These are phyloP conservation scores for Kodamaea sp. DNA, from an alignment of 1,139 yeast genomes.

Conservation along the genomic window DNA sequence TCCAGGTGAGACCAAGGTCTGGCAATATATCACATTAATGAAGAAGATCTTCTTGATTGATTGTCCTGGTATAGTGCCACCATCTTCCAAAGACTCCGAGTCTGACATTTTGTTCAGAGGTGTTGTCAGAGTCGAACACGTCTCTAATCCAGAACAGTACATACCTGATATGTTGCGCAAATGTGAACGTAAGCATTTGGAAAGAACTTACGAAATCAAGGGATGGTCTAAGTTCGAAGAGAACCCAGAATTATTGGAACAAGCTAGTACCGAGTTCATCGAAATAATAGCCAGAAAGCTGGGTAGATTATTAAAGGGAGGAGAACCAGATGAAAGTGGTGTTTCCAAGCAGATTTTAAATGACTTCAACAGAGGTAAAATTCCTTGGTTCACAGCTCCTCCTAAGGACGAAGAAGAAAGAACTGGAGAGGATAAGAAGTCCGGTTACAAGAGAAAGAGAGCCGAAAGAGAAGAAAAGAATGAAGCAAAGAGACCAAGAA, in stretches of 20 bases:
- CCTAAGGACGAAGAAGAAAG: slow-evolving; percentile 67
- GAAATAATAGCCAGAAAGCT: slow-evolving; percentile 90
- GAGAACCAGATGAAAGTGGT: slow-evolving; percentile 95
- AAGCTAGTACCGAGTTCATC: slow-evolving; percentile 75
- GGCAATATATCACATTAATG: slow-evolving; percentile 98
- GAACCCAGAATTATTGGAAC: slow-evolving; percentile 37
- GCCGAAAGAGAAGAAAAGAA: slow-evolving; percentile 40
- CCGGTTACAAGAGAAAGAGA: slow-evolving; percentile 53
- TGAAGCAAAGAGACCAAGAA: slow-evolving; percentile 22
- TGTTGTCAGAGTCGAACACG: slow-evolving; percentile 97
- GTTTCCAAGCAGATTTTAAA: slow-evolving; percentile 88
- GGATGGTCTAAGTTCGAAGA: slow-evolving; percentile 75
- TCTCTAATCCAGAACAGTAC: slow-evolving; percentile 91
- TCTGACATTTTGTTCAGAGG: slow-evolving; percentile 96
- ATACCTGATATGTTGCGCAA: slow-evolving; percentile 84
- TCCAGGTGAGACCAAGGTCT: slow-evolving; percentile 98
- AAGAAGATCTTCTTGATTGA: slow-evolving; percentile 92
- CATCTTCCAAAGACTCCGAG: slow-evolving; percentile 83
- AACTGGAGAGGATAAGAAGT: slow-evolving; percentile 58
- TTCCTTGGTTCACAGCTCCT: slow-evolving; percentile 97
- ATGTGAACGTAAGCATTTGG: slow-evolving; percentile 88
- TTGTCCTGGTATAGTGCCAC: slow-evolving; percentile 99
- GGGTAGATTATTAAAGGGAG: slow-evolving; percentile 93
- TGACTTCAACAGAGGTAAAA: slow-evolving; percentile 95
- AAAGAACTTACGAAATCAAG: slow-evolving; percentile 89